Evolutionary conservation across 768 basidiomycete genomes (phyloP), one percentile per base, ranked within the genome.

Genomic region (Mycena galopus): DNA sequence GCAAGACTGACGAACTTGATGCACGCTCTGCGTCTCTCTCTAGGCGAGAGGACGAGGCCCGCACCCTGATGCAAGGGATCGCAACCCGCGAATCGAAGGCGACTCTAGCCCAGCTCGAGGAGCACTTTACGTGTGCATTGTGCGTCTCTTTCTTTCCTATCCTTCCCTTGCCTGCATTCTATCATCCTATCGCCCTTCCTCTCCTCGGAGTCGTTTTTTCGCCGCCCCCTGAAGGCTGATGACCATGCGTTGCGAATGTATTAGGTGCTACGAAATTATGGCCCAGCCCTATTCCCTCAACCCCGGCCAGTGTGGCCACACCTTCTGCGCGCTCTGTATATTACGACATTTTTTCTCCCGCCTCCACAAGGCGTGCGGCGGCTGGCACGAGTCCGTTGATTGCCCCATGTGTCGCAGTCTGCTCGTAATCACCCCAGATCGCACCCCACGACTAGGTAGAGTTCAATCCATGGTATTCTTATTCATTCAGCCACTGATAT

Each of bases 261-360:
- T n/a, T 65, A 93, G 92, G 70, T 92, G 92, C 78, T 90, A 88
- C 76, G 92, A 92, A 72, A 84, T 90, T 65, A 84, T 93, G 85
- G 89, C 91, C 2, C 85, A 86, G 72, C 92, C 92, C 10, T 90
- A 90, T 77, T 81, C 82, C 35, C 81, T 92, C 50, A 87, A 84
- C 67, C 87, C 90, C 21, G 83, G 82, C 17, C 81, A 83, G 47
- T 93, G 92, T 72, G 92, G 92, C 12, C 92, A 93, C 76, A 88
- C 91, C 5, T 93, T 91, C 77, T 93, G 91, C 77, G 88, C 89
- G 33, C 81, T 89, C 58, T 92, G 91, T 80, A 90, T 91, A 71
- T 79, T 93, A 33, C 89, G 88, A 76, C 91, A 91, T 89, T 89
- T 89, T 81, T 92, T 92, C 83, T 90, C 91, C 76, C 88, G 88